phyloP scores from a whole-genome alignment of 2,329 filamentous ascomycete species.

The Ceratocystis harringtonii region DNA sequence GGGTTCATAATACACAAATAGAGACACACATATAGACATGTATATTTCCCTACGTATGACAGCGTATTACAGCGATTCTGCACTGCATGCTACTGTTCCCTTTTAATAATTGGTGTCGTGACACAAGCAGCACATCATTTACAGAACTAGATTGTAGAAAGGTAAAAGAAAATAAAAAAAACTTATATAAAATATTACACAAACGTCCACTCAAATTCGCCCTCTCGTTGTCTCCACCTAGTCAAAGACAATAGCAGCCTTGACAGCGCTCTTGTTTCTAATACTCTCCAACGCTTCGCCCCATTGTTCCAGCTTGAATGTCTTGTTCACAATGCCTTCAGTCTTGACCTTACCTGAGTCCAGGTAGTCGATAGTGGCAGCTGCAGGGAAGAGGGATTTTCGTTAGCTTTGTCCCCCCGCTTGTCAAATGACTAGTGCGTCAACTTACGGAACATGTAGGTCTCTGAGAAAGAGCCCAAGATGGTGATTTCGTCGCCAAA shows the following conservation, averaged over 20 bases:
- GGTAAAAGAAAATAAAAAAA: not conserved
- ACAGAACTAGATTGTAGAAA: no score
- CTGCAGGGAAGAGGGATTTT: slow-evolving; percentile 18
- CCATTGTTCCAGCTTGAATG: slow-evolving; percentile 59
- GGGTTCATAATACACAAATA: not conserved
- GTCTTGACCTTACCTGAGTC: slow-evolving; percentile 47
- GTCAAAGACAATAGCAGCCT: slow-evolving; percentile 58
- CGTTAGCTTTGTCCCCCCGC: not conserved
- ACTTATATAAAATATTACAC: not conserved
- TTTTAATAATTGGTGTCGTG: not conserved
- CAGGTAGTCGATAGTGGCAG: slow-evolving; percentile 36
- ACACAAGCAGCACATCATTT: not conserved
- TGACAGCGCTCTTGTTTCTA: slow-evolving; percentile 57
- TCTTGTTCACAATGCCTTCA: slow-evolving; percentile 57
- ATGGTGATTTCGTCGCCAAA: slow-evolving; percentile 56
- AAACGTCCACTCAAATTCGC: not conserved
- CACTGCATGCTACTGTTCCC: not conserved
- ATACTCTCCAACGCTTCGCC: slow-evolving; percentile 55
- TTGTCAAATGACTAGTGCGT: not conserved
- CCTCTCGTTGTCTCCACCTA: not conserved
- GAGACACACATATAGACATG: not conserved
- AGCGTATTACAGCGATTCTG: not conserved
- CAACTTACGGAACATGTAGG: slow-evolving; percentile 49
- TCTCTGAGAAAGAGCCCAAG: slow-evolving; percentile 57
- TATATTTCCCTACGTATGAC: not conserved